A percentile compares a stretch with the other conserved stretches of the same genome.
These are phyloP conservation scores for Bromus sterilis DNA, from an alignment of 176 grass and related monocot species.

Conservation along the genomic window DNA sequence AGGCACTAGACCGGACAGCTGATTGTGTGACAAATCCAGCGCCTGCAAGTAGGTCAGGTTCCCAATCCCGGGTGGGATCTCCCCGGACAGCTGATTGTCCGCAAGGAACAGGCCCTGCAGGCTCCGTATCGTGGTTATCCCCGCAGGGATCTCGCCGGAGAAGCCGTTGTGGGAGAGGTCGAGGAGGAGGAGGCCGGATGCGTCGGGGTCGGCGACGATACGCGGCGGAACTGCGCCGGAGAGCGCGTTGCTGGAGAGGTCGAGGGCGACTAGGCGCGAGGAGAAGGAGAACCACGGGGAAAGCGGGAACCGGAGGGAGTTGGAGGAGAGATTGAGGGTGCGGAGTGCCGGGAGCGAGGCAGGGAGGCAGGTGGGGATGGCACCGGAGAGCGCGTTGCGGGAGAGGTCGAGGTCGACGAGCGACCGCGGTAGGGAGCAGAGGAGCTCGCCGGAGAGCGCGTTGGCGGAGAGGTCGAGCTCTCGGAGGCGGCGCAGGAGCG, in stretches of 20 bases:
- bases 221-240: conserved; percentile 51
- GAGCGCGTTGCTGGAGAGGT: conserved; percentile 65
- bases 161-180: conserved; percentile 70
- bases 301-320: conserved; percentile 56
- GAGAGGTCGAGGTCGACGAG: conserved; percentile 58
- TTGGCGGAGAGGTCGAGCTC: conserved; percentile 42
- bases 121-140: conserved; percentile 59
- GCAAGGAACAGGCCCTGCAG: conserved; percentile 81
- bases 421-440: conserved; percentile 50
- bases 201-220: conserved; percentile 53
- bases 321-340: conserved; percentile 70
- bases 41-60: conserved; percentile 91
- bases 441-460: conserved; percentile 48
- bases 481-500: conserved; percentile 39
- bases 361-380: conserved; percentile 50
- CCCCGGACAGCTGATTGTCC: conserved; percentile 57
- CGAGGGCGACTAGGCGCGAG: conserved; percentile 54
- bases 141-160: conserved; percentile 58
- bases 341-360: conserved; percentile 40
- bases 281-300: conserved; percentile 86
- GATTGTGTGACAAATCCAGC: conserved; percentile 84
- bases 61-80: conserved; percentile 77
- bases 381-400: conserved; percentile 65
- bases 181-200: conserved; percentile 48
- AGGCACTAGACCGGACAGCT: conserved; percentile 55